Evolutionary conservation across 202 grass and related monocot species (phyloP).

Genomic region (Elaeis oleifera): DNA sequence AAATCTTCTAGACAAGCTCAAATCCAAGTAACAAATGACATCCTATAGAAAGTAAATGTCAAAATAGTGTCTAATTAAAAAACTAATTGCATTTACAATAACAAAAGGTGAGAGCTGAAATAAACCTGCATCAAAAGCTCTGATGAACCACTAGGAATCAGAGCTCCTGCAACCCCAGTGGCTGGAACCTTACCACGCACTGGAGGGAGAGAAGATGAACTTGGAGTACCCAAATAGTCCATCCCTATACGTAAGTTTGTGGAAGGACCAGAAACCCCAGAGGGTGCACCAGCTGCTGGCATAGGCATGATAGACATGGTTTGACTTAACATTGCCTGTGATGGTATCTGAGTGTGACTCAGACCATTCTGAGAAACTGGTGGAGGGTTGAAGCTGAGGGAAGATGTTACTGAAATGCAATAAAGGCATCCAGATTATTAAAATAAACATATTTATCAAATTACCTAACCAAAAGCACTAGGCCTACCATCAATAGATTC

Average conservation of each 20-base stretch:
- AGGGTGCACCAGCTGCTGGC: constrained; percentile 39
- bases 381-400: constrained; percentile 3
- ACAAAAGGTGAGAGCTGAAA: constrained; percentile 8
- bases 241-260: constrained; percentile 95
- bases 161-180: constrained; percentile 33
- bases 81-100: background rate
- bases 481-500: constrained; percentile 67
- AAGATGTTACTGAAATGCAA: constrained; percentile 31
- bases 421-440: constrained; percentile 22
- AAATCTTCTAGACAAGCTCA: too few species aligned
- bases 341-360: constrained; percentile 24
- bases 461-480: constrained; percentile 2
- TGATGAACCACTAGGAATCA: constrained; percentile 27
- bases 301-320: constrained; percentile 47
- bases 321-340: constrained; percentile 51
- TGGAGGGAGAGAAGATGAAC: constrained; percentile 32
- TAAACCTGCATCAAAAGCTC: constrained; percentile 79
- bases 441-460: too few species aligned
- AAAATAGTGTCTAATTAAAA: too few species aligned
- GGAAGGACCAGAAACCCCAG: constrained; percentile 39
- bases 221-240: constrained; percentile 75
- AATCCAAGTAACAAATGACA: too few species aligned
- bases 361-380: constrained; percentile 63
- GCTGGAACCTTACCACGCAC: constrained; percentile 42
- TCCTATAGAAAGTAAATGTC: too few species aligned